Evolutionary conservation across 129 eudicot species (phyloP), one percentile per base, ranked within the genome.

Genomic region (Lonicera japonica): DNA sequence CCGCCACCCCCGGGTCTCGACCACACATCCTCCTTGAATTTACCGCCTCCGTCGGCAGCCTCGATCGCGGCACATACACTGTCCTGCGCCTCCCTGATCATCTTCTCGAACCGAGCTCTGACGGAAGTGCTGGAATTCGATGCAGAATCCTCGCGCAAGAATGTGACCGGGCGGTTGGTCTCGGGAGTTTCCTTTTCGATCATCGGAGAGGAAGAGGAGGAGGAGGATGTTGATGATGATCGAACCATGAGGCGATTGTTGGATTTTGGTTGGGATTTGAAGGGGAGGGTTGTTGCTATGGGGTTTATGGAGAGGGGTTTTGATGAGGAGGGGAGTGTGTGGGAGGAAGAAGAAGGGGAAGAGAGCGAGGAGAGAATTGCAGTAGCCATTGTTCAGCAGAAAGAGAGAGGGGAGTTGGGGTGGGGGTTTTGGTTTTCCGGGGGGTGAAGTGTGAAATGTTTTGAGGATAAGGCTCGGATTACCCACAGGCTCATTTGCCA

Each of bases 1-100:
- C 99, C 99, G 13, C 99, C 99, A 5, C 99, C 99, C 0, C 99
- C 99, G 0, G 96, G 89, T 74, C 99, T 73, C 5, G 96, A 82
- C 99, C 99, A 92, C 24, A 80, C 96, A 34, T 92, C 99, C 70
- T 92, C 99, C 80, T 82, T 88, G 54, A 92, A 92, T 81, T 75
- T 78, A 7, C 74, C 96, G 3, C 87, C 96, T 0, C 94, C 89
- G 18, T 92, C 99, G 0, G 77, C 96, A 40, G 63, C 80, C 76
- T 92, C 91, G 69, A 87, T 92, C 3, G 96, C 99, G 0, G 78
- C 71, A 34, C 99, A 92, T 0, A 87, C 96, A 8, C 73, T 70
- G 57, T 92, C 95, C 68, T 92, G 99, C 14, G 84, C 96, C 14
- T 73, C 91, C 72, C 96, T 72, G 6, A 92, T 92, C 99, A 92